Conservation (phyloP, 2,329 filamentous ascomycete species). For the Aureobasidium musti region DNA sequence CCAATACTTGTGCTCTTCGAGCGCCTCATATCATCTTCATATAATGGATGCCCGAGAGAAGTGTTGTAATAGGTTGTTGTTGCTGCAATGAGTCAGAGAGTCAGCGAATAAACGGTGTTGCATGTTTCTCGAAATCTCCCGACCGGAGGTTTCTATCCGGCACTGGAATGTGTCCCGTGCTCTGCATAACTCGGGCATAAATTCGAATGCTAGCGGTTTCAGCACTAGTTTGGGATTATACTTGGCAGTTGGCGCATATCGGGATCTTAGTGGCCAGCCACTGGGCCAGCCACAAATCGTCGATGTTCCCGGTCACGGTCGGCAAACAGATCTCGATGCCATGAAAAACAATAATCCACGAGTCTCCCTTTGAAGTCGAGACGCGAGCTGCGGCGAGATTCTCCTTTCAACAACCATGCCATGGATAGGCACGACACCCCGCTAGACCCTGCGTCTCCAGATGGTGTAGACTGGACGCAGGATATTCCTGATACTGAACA, state of each 20-base stretch:
- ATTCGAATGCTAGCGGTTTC: neutral
- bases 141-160: too few relatives aligned
- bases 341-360: neutral
- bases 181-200: neutral
- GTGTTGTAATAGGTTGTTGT: conserved; percentile 8
- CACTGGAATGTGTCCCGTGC: too few relatives aligned
- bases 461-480: conserved; percentile 18
- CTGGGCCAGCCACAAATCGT: neutral
- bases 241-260: neutral
- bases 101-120: neutral
- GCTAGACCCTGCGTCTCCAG: neutral
- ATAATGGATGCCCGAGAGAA: neutral
- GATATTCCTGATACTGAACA: conserved; percentile 37
- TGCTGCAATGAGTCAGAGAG: conserved; percentile 9
- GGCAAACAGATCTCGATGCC: neutral
- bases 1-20: neutral
- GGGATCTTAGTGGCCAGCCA: neutral
- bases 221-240: neutral
- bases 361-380: neutral
- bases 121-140: too few relatives aligned
- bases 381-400: neutral
- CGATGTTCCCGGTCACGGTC: neutral
- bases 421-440: neutral
- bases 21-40: neutral
- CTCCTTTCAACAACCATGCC: neutral